phyloP scores from a whole-genome alignment of 805 yeast genomes.

The Nakazawaea siamensis region DNA sequence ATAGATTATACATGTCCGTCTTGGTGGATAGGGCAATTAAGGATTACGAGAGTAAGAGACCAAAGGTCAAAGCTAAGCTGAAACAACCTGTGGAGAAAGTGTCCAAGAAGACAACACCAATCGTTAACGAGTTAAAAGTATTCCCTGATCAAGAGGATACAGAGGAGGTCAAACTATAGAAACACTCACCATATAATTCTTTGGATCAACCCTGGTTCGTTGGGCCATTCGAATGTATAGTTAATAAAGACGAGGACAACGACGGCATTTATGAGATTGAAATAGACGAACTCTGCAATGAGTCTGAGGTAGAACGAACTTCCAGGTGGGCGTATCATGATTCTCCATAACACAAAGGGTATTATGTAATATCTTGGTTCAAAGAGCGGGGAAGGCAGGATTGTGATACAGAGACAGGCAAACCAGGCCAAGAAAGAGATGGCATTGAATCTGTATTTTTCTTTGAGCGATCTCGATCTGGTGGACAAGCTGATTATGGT shows the following conservation, averaged over 20 bases:
- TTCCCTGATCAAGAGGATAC: constrained; percentile 10
- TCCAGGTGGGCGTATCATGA: constrained; percentile 37
- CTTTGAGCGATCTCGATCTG: constrained; percentile 16
- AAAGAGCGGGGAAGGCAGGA: constrained; percentile 85
- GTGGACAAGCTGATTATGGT: constrained; percentile 20
- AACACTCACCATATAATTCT: constrained; percentile 77
- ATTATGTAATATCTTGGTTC: constrained; percentile 90
- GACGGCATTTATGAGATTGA: constrained; percentile 41
- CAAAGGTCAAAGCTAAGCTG: constrained; percentile 1
- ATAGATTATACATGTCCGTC: constrained; percentile 32
- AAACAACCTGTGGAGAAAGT: constrained; percentile 4
- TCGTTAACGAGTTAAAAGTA: constrained; percentile 9
- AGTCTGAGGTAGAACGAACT: constrained; percentile 28
- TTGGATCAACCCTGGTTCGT: constrained; percentile 49
- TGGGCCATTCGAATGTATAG: constrained; percentile 61
- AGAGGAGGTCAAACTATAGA: constrained; percentile 7
- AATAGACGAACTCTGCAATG: constrained; percentile 54
- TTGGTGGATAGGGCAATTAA: constrained; percentile 22
- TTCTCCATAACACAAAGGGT: constrained; percentile 71
- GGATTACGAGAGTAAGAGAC: constrained; percentile 1
- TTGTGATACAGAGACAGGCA: constrained; percentile 45
- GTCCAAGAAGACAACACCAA: constrained; percentile 4
- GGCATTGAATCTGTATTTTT: constrained; percentile 17
- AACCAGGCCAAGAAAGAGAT: constrained; percentile 42
- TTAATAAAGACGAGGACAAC: constrained; percentile 49